Evolutionary conservation across 345 rosid genomes (phyloP), one percentile per base, ranked within the genome.

Genomic region (Ricinus communis): DNA sequence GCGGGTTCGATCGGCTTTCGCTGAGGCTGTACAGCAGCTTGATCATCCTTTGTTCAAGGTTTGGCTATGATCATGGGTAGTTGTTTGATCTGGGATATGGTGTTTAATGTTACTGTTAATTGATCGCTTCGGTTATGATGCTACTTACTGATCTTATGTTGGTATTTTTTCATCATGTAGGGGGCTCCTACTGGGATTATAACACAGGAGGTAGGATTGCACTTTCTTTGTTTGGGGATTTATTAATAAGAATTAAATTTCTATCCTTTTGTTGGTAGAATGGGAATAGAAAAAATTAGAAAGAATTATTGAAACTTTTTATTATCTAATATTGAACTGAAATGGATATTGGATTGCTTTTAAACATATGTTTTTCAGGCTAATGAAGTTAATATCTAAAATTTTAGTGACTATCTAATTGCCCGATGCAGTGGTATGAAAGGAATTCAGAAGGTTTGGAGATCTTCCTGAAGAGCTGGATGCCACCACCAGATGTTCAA

Each of bases 1-100:
- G 55, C 65, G 58, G 61, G 88, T 85, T 36, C 96, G 96, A 40
- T 85, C 88, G 10, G 96, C 98, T 71, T 94, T 94, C 64, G 5
- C 24, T 52, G 80, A 85, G 55, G 84, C 82, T 36, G 96, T 90
- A 57, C 87, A 55, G 74, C 85, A 83, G 77, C 91, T 94, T 62
- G 98, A 91, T 80, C 98, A 94, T 74, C 87, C 88, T 65, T 76
- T 94, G 70, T 90, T 91, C 77, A 90, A 88, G 96, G 97, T 33
- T 53, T 13, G 67, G 62, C 45, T 12, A 40, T 38, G 28, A 58
- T 46, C 62, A 15, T 40, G n/a, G n/a, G 10, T 52, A 10, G 8
- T 53, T 55, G 47, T n/a, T 22, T 62, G 28, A 14, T 62, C 40
- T 50, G 13, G 62, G 45, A 18, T 66, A 30, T 36, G 38, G 51